Evolutionary conservation across 805 yeast genomes (phyloP).

Genomic region (Ascoidea tarda): DNA sequence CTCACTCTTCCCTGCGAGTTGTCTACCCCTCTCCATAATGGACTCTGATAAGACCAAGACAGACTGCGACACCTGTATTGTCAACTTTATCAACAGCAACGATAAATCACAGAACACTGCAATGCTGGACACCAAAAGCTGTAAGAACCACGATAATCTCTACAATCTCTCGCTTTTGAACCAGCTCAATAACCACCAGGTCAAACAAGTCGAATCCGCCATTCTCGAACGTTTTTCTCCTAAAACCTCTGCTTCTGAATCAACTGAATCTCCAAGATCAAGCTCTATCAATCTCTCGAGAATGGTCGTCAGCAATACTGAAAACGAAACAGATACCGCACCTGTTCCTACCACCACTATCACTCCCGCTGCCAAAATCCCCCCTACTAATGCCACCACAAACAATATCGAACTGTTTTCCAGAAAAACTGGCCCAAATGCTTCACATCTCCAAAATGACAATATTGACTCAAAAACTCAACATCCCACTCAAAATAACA

Average conservation of each 20-base stretch:
- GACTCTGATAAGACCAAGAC: background rate
- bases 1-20: no score
- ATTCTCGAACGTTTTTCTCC: constrained; percentile 53
- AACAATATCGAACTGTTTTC: no score
- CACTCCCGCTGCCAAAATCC: background rate
- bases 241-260: constrained; percentile 43
- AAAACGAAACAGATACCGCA: background rate
- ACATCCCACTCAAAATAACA: background rate
- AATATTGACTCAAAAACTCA: background rate
- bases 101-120: no score
- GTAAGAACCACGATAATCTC: no score
- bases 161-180: no score
- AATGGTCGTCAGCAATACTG: background rate
- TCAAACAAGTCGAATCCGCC: background rate
- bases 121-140: no score
- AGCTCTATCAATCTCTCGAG: background rate
- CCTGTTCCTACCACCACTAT: background rate
- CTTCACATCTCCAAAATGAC: background rate
- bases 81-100: background rate
- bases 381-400: background rate
- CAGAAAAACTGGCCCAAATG: no score
- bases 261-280: constrained; percentile 10
- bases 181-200: background rate
- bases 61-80: background rate
- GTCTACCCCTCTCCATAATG: background rate